Evolutionary conservation across 192 early-diverging fungal genomes (phyloP), one percentile per base, ranked within the genome.

Genomic region (Linnemannia hyalina): DNA sequence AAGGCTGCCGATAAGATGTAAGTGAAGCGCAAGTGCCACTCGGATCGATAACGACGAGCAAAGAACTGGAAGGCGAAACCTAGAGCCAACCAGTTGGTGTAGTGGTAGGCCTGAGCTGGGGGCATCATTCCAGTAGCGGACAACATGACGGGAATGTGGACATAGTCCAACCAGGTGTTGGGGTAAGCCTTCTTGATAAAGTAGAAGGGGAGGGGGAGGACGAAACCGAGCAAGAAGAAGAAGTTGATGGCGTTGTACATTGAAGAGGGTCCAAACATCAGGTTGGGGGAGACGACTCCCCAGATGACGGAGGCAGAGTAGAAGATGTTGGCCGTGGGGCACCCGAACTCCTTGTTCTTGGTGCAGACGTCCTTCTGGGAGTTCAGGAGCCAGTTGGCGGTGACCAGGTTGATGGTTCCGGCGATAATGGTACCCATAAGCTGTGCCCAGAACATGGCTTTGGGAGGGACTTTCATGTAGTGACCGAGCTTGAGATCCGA

Each of bases 261-360:
- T 11, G 78, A 82, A 16, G 77, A 63, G 41, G 44, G 38, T 7
- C 76, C 83, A 49, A 95, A 95, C 89, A 95, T 92, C 6, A 89
- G 80, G 26, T 54, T 57, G 11, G 95, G 93, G 26, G 93, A 92
- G 75, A 96, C 93, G 13, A 91, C 88, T 29, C 95, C 95, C 94
- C 94, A 96, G 70, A 96, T 92, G 42, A 91, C 88, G n/a, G 89
- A 93, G 38, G 90, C 93, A 71, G 89, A 90, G 88, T 88, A 92
- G 73, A 95, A 96, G 47, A 87, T 89, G 2, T 46, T 44, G 70
- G 88, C 89, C 32, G 35, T 78, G 68, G 78, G 82, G 54, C 90
- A 90, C 44, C 79, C 78, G 54, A 85, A 91, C 0, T 63, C 23
- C 7, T 10, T 18, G 15, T 46, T 44, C 42, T 35, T 69, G 32